Conservation (phyloP, 108 stramenopile genomes). For the Cyclotella baltica region DNA sequence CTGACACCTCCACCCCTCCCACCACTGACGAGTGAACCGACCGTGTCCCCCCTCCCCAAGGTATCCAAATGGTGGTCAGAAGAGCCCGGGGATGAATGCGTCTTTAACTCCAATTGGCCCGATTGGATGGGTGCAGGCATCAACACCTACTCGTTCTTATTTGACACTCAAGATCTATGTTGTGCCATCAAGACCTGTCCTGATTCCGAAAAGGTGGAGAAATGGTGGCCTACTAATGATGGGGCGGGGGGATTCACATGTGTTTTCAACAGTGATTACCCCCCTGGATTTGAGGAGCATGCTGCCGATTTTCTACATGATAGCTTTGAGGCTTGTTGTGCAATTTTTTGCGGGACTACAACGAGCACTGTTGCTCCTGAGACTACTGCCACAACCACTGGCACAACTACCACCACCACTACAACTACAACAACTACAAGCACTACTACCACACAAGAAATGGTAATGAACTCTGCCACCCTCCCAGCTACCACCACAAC, state of each 20-base stretch:
- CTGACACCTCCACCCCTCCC: neutral
- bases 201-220: neutral
- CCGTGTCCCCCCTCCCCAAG: neutral
- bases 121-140: constrained; percentile 14
- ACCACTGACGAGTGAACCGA: neutral
- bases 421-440: neutral
- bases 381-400: neutral
- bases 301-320: constrained; percentile 1
- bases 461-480: neutral
- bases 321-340: neutral
- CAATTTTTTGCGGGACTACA: neutral
- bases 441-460: neutral
- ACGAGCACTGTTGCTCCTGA: constrained; percentile 5
- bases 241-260: neutral
- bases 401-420: neutral
- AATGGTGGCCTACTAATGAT: neutral
- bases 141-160: constrained; percentile 3
- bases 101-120: neutral
- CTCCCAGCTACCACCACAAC: neutral
- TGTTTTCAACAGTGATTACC: neutral
- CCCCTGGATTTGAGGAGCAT: neutral
- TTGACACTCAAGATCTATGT: constrained; percentile 5
- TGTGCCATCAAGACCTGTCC: neutral
- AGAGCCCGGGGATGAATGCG: neutral
- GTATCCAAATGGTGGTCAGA: neutral